phyloP scores from a whole-genome alignment of 805 yeast species.

The Zygotorulaspora danielsina region DNA sequence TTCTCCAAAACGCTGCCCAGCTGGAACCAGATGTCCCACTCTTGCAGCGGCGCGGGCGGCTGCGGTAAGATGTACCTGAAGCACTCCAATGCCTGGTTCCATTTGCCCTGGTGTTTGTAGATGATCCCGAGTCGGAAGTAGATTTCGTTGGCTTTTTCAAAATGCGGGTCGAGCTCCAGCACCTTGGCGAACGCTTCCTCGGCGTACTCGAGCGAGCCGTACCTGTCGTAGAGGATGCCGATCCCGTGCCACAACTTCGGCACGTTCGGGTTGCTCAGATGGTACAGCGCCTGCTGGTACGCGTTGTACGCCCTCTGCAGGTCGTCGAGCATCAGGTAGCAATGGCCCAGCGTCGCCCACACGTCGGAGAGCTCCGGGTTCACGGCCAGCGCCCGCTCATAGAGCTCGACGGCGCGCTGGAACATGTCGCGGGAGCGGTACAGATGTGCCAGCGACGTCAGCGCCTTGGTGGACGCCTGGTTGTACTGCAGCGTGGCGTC shows the following conservation, averaged over 20 bases:
- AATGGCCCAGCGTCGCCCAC: conserved; percentile 96
- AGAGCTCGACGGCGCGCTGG: conserved; percentile 90
- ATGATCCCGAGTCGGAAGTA: conserved; percentile 95
- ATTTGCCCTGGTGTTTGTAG: conserved; percentile 89
- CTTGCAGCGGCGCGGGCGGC: conserved; percentile 95
- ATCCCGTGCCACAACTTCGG: conserved; percentile 99
- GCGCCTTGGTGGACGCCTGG: conserved; percentile 80
- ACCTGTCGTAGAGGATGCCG: conserved; percentile 92
- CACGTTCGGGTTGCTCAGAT: conserved; percentile 86
- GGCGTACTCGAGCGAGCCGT: conserved; percentile 94
- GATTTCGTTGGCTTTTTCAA: conserved; percentile 93
- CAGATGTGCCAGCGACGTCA: conserved; percentile 80
- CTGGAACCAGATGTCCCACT: conserved; percentile 98
- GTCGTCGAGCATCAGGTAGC: conserved; percentile 95
- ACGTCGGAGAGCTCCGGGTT: conserved; percentile 90
- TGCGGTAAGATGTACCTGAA: conserved; percentile 84
- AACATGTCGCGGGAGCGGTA: conserved; percentile 87
- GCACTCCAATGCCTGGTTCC: conserved; percentile 85
- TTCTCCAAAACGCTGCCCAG: conserved; percentile 94
- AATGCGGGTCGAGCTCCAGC: conserved; percentile 89
- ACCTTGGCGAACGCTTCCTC: conserved; percentile 98
- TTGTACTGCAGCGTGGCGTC: conserved; percentile 82
- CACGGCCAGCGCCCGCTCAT: conserved; percentile 77
- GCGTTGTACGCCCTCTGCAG: conserved; percentile 93
- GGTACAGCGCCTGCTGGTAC: conserved; percentile 91